Conservation (phyloP, 495 filamentous ascomycete species). For the Bombardia bombarda region DNA sequence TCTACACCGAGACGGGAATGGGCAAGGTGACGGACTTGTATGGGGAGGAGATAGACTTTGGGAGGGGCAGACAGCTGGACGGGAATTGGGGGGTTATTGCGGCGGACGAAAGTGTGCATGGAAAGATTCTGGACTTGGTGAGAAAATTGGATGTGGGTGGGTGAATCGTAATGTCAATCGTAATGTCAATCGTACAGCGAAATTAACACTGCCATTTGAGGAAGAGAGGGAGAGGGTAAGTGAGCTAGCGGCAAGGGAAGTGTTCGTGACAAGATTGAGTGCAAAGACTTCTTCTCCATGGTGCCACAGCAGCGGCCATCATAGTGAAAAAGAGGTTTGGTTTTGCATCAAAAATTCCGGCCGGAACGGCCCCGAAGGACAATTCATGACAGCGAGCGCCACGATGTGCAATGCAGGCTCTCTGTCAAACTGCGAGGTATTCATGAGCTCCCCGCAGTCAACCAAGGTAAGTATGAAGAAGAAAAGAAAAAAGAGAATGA, state of each 20-base stretch:
- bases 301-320: neutral
- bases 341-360: neutral
- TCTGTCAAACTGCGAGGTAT: neutral
- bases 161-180: neutral
- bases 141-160: conserved; percentile 1
- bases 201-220: neutral
- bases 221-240: too few relatives aligned
- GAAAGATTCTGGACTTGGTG: conserved; percentile 12
- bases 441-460: neutral
- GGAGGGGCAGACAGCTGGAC: conserved; percentile 23
- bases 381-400: neutral
- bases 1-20: conserved; percentile 46
- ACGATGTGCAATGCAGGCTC: neutral
- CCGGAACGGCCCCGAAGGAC: neutral
- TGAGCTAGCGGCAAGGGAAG: too few relatives aligned
- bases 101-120: conserved; percentile 18
- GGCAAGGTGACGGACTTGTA: conserved; percentile 47
- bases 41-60: conserved; percentile 33
- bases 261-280: too few relatives aligned
- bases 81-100: conserved; percentile 21
- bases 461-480: neutral
- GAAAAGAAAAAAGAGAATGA: neutral
- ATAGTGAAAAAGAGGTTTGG: neutral
- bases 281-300: neutral
- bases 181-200: neutral